Evolutionary conservation across 2,329 filamentous ascomycete species (phyloP).

Genomic region (Microdochium paspali): DNA sequence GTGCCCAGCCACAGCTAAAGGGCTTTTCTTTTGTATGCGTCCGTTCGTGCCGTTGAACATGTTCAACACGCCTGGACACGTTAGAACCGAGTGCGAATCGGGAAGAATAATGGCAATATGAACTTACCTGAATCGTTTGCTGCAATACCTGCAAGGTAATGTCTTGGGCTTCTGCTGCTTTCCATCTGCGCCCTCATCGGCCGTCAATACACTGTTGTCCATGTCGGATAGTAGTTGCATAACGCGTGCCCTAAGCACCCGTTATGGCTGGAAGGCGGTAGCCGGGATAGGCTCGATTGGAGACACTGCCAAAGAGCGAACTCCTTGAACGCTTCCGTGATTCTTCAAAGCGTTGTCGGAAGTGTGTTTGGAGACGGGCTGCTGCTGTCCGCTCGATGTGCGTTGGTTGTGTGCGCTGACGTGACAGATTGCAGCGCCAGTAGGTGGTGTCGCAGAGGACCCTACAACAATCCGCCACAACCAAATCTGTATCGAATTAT

Average conservation of each 20-base stretch:
- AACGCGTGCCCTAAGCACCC: neutral
- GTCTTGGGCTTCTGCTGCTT: slow-evolving; percentile 53
- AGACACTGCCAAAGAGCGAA: neutral
- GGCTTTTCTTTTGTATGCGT: slow-evolving; percentile 59
- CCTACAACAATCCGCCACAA: no score
- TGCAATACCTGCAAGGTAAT: slow-evolving; percentile 53
- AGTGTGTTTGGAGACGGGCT: no score
- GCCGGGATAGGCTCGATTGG: neutral
- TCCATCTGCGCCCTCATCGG: slow-evolving; percentile 38
- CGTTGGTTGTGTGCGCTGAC: no score
- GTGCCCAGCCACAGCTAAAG: slow-evolving; percentile 48
- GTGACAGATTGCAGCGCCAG: no score
- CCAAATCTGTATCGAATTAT: no score
- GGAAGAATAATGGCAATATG: slow-evolving; percentile 8
- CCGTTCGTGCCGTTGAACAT: slow-evolving; percentile 54
- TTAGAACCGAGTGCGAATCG: slow-evolving; percentile 27
- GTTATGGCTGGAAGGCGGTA: neutral
- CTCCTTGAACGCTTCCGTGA: no score
- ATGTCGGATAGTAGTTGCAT: neutral
- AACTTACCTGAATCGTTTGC: slow-evolving; percentile 50
- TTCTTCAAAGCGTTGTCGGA: no score
- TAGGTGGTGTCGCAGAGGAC: no score
- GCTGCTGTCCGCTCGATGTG: no score
- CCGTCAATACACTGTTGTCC: slow-evolving; percentile 3
- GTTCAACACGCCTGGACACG: slow-evolving; percentile 48